Percentiles rank a stretch among this genome's conserved stretches.
These are phyloP conservation scores for Mollisiaceae sp. DNA, from an alignment of 2,329 filamentous ascomycete species.

Conservation along the genomic window DNA sequence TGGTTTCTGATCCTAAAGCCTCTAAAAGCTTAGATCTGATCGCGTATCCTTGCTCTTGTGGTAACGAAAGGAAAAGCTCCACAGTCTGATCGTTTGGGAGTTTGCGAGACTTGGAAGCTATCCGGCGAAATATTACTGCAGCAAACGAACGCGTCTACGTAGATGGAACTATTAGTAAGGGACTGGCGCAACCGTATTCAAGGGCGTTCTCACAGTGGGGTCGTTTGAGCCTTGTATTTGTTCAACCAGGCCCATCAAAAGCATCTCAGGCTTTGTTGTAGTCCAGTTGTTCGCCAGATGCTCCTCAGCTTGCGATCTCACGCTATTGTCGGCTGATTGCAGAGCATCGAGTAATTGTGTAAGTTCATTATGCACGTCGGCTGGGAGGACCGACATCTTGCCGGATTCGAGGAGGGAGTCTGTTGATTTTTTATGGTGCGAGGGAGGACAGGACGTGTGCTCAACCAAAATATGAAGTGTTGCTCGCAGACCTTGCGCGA, in stretches of 20 bases:
- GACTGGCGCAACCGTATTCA: not conserved
- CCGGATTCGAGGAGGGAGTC: not conserved
- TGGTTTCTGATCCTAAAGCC: constrained; percentile 73
- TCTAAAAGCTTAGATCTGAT: constrained; percentile 87
- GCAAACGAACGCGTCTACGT: constrained; percentile 86
- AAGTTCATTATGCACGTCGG: constrained; percentile 84
- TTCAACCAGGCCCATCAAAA: constrained; percentile 93
- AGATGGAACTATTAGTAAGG: constrained; percentile 25
- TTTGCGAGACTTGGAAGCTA: constrained; percentile 88
- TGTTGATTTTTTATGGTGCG: not conserved
- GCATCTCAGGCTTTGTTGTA: constrained; percentile 76
- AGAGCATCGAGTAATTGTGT: constrained; percentile 85
- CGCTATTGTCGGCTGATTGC: constrained; percentile 85
- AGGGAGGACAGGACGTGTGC: constrained; percentile 3
- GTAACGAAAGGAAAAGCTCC: constrained; percentile 85
- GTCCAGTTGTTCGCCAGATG: constrained; percentile 93
- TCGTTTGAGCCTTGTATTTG: constrained; percentile 78
- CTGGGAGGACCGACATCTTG: constrained; percentile 82
- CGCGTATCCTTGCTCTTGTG: constrained; percentile 72
- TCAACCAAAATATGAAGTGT: not conserved
- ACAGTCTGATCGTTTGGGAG: constrained; percentile 70
- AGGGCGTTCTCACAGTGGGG: constrained; percentile 38
- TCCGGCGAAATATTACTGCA: constrained; percentile 91
- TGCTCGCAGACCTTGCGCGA: not conserved
- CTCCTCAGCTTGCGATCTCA: constrained; percentile 86